Percentiles rank a stretch among this genome's conserved stretches.
These are phyloP conservation scores for Iberis amara DNA, from an alignment of 441 rosid species.

Conservation along the genomic window DNA sequence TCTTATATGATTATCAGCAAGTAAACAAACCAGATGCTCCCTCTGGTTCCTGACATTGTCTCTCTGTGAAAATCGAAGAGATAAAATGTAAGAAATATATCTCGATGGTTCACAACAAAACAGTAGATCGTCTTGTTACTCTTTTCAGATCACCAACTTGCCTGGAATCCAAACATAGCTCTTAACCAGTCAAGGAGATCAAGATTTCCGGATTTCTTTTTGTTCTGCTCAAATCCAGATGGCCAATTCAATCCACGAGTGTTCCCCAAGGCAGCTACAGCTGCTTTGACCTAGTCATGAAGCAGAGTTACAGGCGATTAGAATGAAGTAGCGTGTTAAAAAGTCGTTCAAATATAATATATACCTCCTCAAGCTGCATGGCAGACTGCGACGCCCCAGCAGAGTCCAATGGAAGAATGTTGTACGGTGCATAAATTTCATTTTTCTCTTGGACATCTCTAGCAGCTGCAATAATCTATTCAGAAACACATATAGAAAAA, in stretches of 20 bases:
- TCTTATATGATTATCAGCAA: conserved; percentile 82
- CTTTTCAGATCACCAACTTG: conserved; percentile 32
- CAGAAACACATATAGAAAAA: conserved; percentile 21
- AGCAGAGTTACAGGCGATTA: conserved; percentile 22
- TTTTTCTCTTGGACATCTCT: conserved; percentile 96
- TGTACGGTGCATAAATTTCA: conserved; percentile 89
- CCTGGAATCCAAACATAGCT: conserved; percentile 99
- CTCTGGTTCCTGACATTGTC: conserved; percentile 96
- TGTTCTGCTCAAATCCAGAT: conserved; percentile 64
- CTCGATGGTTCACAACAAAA: conserved; percentile 12
- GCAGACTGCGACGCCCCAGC: conserved; percentile 88
- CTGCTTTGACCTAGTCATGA: conserved; percentile 69
- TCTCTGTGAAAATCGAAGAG: conserved; percentile 46
- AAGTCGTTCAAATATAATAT: conserved; percentile 3
- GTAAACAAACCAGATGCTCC: conserved; percentile 87
- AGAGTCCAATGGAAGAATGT: conserved; percentile 93
- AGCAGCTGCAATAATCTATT: conserved; percentile 94
- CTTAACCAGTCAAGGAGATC: conserved; percentile 97
- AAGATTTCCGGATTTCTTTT: conserved; percentile 76
- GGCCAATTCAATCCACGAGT: conserved; percentile 91
- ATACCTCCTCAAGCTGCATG: conserved; percentile 95
- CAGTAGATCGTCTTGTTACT: conserved; percentile 8
- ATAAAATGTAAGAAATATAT: conserved; percentile 17
- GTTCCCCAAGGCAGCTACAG: conserved; percentile 85
- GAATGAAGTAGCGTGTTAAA: conserved; percentile 14